Base-by-base conservation (phyloP, 2,329 filamentous ascomycete genomes). In the Lasiodiplodia sp. region DNA sequence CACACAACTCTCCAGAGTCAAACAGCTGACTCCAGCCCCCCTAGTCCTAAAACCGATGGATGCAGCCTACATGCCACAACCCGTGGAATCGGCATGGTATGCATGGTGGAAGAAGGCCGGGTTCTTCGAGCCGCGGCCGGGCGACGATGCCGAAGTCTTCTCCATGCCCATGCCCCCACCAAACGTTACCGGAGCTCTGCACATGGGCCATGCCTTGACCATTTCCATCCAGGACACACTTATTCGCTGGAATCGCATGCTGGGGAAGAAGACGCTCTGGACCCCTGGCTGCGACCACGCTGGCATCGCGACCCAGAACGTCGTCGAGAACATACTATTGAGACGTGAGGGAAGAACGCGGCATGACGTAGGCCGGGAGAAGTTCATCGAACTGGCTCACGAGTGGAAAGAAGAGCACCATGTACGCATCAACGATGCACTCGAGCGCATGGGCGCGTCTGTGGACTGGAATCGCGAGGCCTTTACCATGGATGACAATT, bases 271-370 rank as follows among this genome's bases (percentile, higher is more conserved):
- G 4, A 95, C 93, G 2, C 83, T 97, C 18, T 97, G 92, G 87
- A 82, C 97, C 58, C 95, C 94, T 1, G 94, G 94, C 63, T 97
- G 93, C 80, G 96, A 99, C 77, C 96, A 99, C 79, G 96, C 96
- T 37, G 94, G 96, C 83, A 97, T 99, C 73, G 93, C 93, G 3
- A 98, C 96, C 4, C 96, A 99, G 82, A 93, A 88, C 72, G 95
- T 99, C 64, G 95, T 99, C 66, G 96, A 99, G 84, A 98, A 97
- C 80, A 97, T 96, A 91, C 86, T 98, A 25, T 97, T 91, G 91
- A 91, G 92, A 80, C 88, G 88, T 68, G 88, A 97, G 79, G 87
- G 92, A 77, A 94, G 96, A 85, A 97, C 94, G 2, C 88, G 96
- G 71, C 91, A 97, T 76, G 96, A 99, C 75, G 85, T 99, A 40